Base-by-base conservation (phyloP, 768 basidiomycete species). In the Megacollybia marginata region DNA sequence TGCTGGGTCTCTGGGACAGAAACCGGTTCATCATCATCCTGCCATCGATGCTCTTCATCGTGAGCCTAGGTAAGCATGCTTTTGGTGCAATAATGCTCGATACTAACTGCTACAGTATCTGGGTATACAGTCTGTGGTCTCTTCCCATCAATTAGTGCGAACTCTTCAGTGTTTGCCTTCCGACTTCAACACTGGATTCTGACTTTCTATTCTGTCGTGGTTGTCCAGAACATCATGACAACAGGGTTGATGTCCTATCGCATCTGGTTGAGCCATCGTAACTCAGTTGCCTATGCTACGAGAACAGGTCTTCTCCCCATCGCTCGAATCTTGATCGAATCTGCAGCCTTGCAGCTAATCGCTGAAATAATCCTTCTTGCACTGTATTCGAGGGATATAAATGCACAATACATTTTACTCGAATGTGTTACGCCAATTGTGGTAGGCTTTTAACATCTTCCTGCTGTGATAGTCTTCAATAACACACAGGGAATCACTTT, bases 1-100 rank as follows among this genome's bases (percentile, higher is more conserved):
- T 58, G 57, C 44, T 60, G 55, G 54, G 51, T 57, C 5, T 42
- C 57, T 3, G 58, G 59, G 59, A 48, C 49, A 10, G n/a, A 33
- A n/a, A n/a, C n/a, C n/a, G n/a, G n/a, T n/a, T n/a, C n/a, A n/a
- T n/a, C n/a, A n/a, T n/a, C n/a, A n/a, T 56, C 20, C 12, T 59
- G 6, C 59, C 59, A 2, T 46, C 44, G n/a, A 31, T 54, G 9
- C 31, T 60, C 9, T 47, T 60, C 6, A 35, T 57, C 8, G 49
- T 32, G 1, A 60, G 55, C 35, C 28, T 50, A 7, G 38, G 59
- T 60, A 7, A 18, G 49, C 38, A 13, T 35, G 36, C 13, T n/a
- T 15, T 18, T 1, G n/a, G 7, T 18, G 10, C 23, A 16, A 33
- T 20, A 43, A 16, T 20, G 23, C 33, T n/a, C n/a, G 32, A 11